Percentiles rank a stretch among this genome's conserved stretches.
Evolutionary conservation across 2,329 filamentous ascomycete genomes (phyloP).

Genomic region (Aspergillus glaucus): DNA sequence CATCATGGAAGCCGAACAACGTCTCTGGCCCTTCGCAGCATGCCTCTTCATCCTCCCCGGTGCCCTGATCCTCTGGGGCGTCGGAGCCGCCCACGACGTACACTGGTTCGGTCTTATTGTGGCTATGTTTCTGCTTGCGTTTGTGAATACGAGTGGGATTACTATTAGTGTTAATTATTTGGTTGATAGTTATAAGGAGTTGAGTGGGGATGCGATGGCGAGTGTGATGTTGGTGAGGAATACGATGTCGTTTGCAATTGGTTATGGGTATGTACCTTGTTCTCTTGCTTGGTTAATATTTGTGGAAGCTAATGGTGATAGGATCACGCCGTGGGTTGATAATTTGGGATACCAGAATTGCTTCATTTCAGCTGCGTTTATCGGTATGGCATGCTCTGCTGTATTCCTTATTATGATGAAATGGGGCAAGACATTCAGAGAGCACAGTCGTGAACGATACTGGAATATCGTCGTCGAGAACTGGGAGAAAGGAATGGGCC

Average conservation of each 20-base stretch:
- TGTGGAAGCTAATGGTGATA: constrained; percentile 5
- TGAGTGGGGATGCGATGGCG: constrained; percentile 36
- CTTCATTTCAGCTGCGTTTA: constrained; percentile 37
- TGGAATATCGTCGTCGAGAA: constrained; percentile 33
- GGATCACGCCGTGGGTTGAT: constrained; percentile 43
- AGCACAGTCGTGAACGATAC: constrained; percentile 29
- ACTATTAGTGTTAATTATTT: constrained; percentile 36
- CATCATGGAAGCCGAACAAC: constrained; percentile 37
- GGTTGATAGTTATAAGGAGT: constrained; percentile 36
- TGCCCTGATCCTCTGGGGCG: constrained; percentile 34
- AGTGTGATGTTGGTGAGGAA: constrained; percentile 44
- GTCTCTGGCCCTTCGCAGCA: constrained; percentile 34
- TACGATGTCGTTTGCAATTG: constrained; percentile 44
- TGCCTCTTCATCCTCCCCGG: constrained; percentile 31
- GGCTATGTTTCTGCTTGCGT: constrained; percentile 38
- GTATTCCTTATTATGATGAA: constrained; percentile 36
- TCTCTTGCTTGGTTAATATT: not conserved
- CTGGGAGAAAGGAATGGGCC: constrained; percentile 26
- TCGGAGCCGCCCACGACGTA: constrained; percentile 37
- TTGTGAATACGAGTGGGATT: constrained; percentile 32
- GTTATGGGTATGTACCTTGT: constrained; percentile 29
- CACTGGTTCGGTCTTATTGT: constrained; percentile 40
- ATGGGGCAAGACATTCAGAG: constrained; percentile 32
- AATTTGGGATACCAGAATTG: constrained; percentile 41
- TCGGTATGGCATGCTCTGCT: constrained; percentile 31